A percentile compares a stretch with the other conserved stretches of the same genome.
Conservation (phyloP, 768 basidiomycete species). For the Dioszegia crocea region DNA sequence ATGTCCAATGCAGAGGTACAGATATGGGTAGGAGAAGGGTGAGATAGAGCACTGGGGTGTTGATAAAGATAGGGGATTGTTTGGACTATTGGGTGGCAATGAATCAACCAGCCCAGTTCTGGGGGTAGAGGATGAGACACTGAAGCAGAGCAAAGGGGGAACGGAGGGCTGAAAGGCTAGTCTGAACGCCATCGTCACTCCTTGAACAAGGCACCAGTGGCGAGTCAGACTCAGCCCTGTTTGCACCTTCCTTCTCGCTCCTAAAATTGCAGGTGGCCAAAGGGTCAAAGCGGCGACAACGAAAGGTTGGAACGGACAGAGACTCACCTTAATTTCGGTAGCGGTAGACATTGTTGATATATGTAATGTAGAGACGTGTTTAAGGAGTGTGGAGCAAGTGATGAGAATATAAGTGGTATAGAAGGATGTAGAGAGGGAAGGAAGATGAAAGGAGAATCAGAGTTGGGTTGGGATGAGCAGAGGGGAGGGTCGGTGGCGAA, state of each 20-base stretch:
- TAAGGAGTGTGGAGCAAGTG: not conserved
- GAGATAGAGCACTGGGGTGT: not conserved
- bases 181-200: too few relatives aligned
- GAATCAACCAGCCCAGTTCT: not conserved
- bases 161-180: not conserved
- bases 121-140: not conserved
- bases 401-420: not conserved
- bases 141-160: not conserved
- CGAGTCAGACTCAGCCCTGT: not conserved
- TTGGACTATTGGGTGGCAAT: not conserved
- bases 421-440: not conserved
- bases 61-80: not conserved
- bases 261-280: not conserved
- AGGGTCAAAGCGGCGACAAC: not conserved
- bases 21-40: not conserved
- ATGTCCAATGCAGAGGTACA: not conserved
- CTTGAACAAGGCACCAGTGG: too few relatives aligned
- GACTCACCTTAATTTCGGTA: conserved; percentile 7
- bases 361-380: not conserved
- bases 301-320: not conserved
- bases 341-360: conserved; percentile 1
- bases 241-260: not conserved
- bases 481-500: not conserved
- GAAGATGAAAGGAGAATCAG: not conserved
- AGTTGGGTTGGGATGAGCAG: too few relatives aligned